phyloP scores from a whole-genome alignment of 345 rosid genomes.

The Pseudoturritis turrita region DNA sequence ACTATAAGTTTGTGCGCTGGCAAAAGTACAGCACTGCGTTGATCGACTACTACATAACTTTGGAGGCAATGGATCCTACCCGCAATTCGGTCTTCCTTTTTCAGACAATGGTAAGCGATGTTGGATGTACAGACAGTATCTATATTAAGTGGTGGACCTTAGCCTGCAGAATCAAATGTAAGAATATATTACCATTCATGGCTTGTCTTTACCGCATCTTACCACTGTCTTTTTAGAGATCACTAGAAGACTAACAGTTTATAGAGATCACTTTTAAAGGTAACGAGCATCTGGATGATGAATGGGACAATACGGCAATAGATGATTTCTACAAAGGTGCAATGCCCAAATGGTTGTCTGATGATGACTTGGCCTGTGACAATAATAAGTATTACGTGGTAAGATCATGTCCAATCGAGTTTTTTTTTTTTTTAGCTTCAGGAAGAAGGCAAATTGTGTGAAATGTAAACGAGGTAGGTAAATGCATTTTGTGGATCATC shows the following conservation, averaged over 20 bases:
- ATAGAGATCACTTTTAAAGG: neutral
- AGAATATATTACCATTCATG: neutral
- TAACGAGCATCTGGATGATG: neutral
- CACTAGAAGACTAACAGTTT: neutral
- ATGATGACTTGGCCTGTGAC: neutral
- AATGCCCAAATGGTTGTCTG: conserved; percentile 11
- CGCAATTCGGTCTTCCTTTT: neutral
- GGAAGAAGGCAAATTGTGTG: neutral
- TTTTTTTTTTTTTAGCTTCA: neutral
- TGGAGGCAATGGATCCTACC: neutral
- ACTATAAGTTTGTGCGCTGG: neutral
- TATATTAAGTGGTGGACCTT: neutral
- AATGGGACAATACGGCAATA: neutral
- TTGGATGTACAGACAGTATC: neutral
- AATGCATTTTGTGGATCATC: neutral
- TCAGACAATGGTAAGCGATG: neutral
- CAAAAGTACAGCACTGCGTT: neutral
- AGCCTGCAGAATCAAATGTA: neutral
- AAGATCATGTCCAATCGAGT: neutral
- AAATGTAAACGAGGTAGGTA: neutral
- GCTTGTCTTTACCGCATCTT: neutral
- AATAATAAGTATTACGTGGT: neutral
- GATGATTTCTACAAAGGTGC: neutral
- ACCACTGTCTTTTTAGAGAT: too few relatives aligned
- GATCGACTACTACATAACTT: neutral